phyloP scores from a whole-genome alignment of 208 protist species.

The Leptomonas seymouri region DNA sequence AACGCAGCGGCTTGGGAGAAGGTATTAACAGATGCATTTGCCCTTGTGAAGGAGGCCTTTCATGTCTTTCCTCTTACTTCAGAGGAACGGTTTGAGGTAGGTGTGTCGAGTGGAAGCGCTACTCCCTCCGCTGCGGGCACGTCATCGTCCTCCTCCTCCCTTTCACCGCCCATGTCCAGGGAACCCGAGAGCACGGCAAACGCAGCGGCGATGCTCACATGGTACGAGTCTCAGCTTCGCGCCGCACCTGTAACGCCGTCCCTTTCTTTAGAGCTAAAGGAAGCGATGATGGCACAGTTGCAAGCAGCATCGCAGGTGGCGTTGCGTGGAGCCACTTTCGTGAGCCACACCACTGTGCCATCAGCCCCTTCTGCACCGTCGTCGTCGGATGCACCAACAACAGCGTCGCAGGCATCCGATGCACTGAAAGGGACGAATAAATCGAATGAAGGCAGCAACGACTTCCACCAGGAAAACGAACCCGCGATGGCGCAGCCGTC shows the following conservation, averaged over 20 bases:
- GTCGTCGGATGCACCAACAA: not conserved
- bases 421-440: not conserved
- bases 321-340: not conserved
- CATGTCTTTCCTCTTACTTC: not conserved
- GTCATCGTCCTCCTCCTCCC: not conserved
- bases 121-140: not conserved
- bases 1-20: not conserved
- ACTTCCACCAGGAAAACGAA: not conserved
- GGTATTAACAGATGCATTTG: not conserved
- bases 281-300: not conserved
- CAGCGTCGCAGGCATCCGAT: not conserved
- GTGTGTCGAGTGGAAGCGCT: no score
- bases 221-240: not conserved
- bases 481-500: not conserved
- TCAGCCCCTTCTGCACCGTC: not conserved
- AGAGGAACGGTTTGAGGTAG: no score
- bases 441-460: no score
- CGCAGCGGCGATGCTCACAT: conserved; percentile 9
- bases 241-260: not conserved
- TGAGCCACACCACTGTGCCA: not conserved
- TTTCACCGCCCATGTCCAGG: not conserved
- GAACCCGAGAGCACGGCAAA: not conserved
- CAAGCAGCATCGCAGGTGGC: not conserved
- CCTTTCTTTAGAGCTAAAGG: not conserved
- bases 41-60: conserved; percentile 8